Conservation (phyloP, 2,329 filamentous ascomycete species). For the Colletotrichum somersetense region DNA sequence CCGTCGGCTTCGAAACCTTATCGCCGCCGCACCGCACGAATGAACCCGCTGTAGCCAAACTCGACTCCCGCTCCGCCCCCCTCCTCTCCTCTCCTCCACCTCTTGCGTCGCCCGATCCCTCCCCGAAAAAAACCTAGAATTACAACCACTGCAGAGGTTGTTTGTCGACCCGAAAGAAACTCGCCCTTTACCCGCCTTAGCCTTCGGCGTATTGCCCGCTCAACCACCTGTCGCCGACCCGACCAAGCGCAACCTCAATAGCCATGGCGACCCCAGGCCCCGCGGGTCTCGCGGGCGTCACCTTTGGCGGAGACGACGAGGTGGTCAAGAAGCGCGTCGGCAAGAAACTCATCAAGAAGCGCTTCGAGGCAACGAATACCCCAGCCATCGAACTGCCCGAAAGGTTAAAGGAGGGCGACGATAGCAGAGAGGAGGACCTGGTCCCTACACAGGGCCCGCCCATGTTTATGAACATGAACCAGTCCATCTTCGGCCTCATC, state of each 20-base stretch:
- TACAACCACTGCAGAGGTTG: background rate
- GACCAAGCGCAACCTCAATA: slow-evolving; percentile 32
- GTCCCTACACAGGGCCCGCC: slow-evolving; percentile 59
- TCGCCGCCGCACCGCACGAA: slow-evolving; percentile 29
- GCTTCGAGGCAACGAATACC: slow-evolving; percentile 51
- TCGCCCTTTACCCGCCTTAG: background rate
- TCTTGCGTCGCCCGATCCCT: background rate
- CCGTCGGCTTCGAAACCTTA: slow-evolving; percentile 30
- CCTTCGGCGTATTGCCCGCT: background rate
- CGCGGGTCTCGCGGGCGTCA: slow-evolving; percentile 42
- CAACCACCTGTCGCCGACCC: slow-evolving; percentile 13
- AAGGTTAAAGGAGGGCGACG: slow-evolving; percentile 63
- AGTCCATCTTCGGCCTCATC: slow-evolving; percentile 94
- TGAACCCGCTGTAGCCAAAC: slow-evolving; percentile 36
- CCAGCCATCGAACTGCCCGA: slow-evolving; percentile 65
- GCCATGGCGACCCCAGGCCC: slow-evolving; percentile 31
- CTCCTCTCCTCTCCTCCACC: slow-evolving; percentile 16
- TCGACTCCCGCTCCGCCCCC: background rate
- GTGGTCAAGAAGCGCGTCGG: slow-evolving; percentile 54
- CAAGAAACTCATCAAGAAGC: slow-evolving; percentile 61
- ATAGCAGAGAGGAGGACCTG: slow-evolving; percentile 62
- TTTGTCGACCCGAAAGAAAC: background rate
- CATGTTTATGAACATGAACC: slow-evolving; percentile 83
- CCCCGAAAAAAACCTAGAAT: background rate
- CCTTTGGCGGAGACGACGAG: slow-evolving; percentile 53